Evolutionary conservation across 2,329 filamentous ascomycete species (phyloP).

Genomic region (Diaporthe citri): DNA sequence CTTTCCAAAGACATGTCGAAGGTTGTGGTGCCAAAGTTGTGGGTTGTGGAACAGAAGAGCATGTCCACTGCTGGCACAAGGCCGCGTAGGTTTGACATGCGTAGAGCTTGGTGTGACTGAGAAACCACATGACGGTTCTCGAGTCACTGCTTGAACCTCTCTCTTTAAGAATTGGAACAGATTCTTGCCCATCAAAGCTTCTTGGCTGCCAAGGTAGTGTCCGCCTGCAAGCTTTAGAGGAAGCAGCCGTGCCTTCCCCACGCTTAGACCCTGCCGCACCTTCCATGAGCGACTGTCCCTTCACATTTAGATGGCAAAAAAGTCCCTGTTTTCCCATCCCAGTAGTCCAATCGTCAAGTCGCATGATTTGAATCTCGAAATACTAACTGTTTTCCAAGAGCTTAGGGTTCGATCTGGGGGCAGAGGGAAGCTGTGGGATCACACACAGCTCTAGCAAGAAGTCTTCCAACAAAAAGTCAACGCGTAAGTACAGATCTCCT

Average conservation of each 20-base stretch:
- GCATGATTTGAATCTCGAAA: background rate
- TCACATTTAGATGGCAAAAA: background rate
- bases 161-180: too few species aligned
- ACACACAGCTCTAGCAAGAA: too few species aligned
- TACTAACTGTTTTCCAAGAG: background rate
- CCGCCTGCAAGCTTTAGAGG: background rate
- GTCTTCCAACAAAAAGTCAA: too few species aligned
- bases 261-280: background rate
- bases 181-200: background rate
- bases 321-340: background rate
- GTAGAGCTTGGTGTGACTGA: background rate
- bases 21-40: background rate
- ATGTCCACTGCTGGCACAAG: background rate
- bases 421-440: background rate
- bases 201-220: background rate
- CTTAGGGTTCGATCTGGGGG: background rate
- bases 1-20: background rate
- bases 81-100: background rate
- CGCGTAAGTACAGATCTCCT: too few species aligned
- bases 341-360: slow-evolving; percentile 22
- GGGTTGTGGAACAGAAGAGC: too few species aligned
- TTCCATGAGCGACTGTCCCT: background rate
- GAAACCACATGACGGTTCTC: background rate
- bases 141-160: too few species aligned
- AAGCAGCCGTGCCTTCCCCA: background rate